Conservation (phyloP, 2,329 filamentous ascomycete genomes). For the Cytospora mali region DNA sequence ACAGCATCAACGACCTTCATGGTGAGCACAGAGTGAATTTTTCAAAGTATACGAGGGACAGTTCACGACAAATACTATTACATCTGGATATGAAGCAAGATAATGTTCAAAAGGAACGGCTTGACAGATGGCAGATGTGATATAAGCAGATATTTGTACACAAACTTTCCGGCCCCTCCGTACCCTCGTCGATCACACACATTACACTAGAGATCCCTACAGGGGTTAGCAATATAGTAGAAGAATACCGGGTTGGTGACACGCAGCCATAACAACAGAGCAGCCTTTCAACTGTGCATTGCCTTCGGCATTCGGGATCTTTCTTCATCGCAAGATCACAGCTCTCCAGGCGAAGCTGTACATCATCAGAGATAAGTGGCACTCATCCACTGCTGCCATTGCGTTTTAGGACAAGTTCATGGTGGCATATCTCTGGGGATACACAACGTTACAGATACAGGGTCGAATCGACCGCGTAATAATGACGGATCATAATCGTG, state of each 20-base stretch:
- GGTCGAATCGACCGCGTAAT: conserved; percentile 5
- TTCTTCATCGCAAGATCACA: background rate
- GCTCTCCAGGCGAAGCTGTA: background rate
- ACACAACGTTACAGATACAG: background rate
- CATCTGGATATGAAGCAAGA: background rate
- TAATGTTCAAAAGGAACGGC: background rate
- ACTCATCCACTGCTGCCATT: background rate
- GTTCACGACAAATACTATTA: background rate
- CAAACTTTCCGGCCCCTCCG: too few relatives aligned
- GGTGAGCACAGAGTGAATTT: conserved; percentile 1
- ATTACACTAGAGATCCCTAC: too few relatives aligned
- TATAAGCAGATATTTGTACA: conserved; percentile 12
- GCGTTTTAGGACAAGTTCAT: background rate
- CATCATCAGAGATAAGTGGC: background rate
- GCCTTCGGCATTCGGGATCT: background rate
- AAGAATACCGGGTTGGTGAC: too few relatives aligned
- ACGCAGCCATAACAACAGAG: too few relatives aligned
- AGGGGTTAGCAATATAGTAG: too few relatives aligned
- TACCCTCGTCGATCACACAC: too few relatives aligned
- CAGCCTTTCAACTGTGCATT: too few relatives aligned
- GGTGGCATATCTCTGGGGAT: background rate
- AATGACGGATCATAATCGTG: background rate
- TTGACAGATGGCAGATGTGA: too few relatives aligned
- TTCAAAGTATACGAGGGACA: background rate
- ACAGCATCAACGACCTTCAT: conserved; percentile 33